phyloP scores from a whole-genome alignment of 306 rosid genomes.

The Leucaena leucocephala region DNA sequence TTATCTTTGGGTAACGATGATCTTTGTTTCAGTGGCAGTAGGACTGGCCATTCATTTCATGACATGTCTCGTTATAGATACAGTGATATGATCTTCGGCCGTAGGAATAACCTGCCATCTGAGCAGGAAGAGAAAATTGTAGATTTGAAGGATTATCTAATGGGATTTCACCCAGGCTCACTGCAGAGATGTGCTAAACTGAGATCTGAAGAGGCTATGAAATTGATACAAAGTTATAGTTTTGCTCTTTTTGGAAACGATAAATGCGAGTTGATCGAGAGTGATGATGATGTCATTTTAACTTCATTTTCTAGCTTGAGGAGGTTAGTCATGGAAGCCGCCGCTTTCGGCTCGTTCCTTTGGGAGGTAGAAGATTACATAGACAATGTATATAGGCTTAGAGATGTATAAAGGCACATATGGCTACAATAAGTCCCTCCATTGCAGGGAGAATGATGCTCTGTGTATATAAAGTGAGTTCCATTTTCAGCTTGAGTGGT shows the following conservation, averaged over 20 bases:
- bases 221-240: conserved; percentile 58
- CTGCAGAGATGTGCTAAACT: conserved; percentile 65
- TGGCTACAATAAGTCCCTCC: not conserved
- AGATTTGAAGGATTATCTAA: conserved; percentile 53
- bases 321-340: conserved; percentile 82
- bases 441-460: conserved; percentile 18
- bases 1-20: conserved; percentile 44
- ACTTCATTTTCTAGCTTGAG: conserved; percentile 78
- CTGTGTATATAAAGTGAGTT: conserved; percentile 48
- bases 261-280: conserved; percentile 40
- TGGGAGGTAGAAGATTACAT: conserved; percentile 80
- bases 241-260: conserved; percentile 62
- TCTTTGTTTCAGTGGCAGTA: conserved; percentile 39
- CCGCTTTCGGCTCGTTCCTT: conserved; percentile 83
- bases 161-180: conserved; percentile 55
- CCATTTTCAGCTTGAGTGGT: conserved; percentile 1
- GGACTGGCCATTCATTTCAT: conserved; percentile 35
- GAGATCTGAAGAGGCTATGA: conserved; percentile 65
- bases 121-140: conserved; percentile 42
- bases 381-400: conserved; percentile 64
- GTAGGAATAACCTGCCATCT: conserved; percentile 31
- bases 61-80: conserved; percentile 44
- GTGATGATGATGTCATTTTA: conserved; percentile 57
- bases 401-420: conserved; percentile 43
- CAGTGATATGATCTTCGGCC: conserved; percentile 49